Evolutionary conservation across 1,284 basidiomycete genomes (phyloP), one percentile per base, ranked within the genome.

Genomic region (Fomitiporia mediterranea): DNA sequence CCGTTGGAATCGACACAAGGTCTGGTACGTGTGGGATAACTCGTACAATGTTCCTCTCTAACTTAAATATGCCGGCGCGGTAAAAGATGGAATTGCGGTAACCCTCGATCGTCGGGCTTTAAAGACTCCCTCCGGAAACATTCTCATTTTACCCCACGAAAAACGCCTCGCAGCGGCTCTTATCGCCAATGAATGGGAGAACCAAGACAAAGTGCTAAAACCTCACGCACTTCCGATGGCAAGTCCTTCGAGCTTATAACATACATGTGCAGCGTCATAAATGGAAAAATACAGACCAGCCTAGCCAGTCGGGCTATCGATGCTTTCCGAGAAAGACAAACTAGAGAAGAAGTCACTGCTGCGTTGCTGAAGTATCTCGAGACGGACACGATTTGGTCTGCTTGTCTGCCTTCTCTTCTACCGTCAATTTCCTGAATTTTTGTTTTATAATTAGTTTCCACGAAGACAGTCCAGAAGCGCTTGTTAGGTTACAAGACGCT

Each of bases 111-210:
- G 83, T 59, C 83, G 94, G 25, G 75, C 89, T 0, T 78, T 99
- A 55, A 94, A 91, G 69, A 98, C 96, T 15, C 94, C 96, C 0
- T 79, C 76, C 0, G 94, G 95, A 4, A 82, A 85, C 35, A 77
- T 77, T 4, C 73, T 99, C 30, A 68, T 84, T 25, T 67, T 99
- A 15, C 94, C 94, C 0, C 70, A 73, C 37, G 75, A 83, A 57
- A 89, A 91, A 63, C 71, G 77, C 44, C 69, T 96, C 32, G 76
- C 91, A 17, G 94, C 96, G 1, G 78, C 89, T 0, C 78, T 98
- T 56, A 87, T 99, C 62, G 95, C 94, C 8, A 82, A 89, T 57
- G 96, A 99, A 74, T 99, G 96, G 96, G 92, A 97, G 67, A 91
- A 90, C 67, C 96, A 98, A 74, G 84, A 86, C 56, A 83, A 77